Conservation (phyloP, 306 rosid species). For the Spatholobus suberectus region DNA sequence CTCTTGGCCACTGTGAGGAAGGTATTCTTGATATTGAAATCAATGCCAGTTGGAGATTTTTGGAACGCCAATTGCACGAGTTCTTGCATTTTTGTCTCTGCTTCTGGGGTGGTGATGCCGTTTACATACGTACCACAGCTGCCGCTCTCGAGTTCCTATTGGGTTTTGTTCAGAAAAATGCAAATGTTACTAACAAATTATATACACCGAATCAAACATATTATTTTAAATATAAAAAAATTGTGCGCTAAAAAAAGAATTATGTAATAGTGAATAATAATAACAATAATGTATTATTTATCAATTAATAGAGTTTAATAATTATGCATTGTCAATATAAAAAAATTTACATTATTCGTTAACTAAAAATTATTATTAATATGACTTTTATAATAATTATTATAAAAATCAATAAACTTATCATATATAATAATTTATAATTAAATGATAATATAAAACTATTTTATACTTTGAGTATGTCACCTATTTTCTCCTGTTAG, state of each 20-base stretch:
- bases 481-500: too few species aligned
- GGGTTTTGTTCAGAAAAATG: background rate
- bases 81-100: constrained; percentile 78
- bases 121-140: background rate
- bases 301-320: too few species aligned
- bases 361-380: too few species aligned
- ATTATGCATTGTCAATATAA: too few species aligned
- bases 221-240: background rate
- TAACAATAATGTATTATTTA: background rate
- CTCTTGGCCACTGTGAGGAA: constrained; percentile 74
- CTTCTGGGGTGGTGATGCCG: constrained; percentile 40
- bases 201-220: background rate
- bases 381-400: too few species aligned
- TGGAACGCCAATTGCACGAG: constrained; percentile 67
- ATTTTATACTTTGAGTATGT: too few species aligned
- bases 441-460: too few species aligned
- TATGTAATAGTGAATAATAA: background rate
- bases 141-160: constrained; percentile 53
- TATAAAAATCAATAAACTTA: too few species aligned
- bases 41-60: constrained; percentile 49
- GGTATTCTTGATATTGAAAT: constrained; percentile 66
- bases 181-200: background rate
- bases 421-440: too few species aligned
- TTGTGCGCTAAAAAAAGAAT: background rate
- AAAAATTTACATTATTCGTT: too few species aligned